Evolutionary conservation across 768 basidiomycete genomes (phyloP), one percentile per base, ranked within the genome.

Genomic region (Agaricus blazei): DNA sequence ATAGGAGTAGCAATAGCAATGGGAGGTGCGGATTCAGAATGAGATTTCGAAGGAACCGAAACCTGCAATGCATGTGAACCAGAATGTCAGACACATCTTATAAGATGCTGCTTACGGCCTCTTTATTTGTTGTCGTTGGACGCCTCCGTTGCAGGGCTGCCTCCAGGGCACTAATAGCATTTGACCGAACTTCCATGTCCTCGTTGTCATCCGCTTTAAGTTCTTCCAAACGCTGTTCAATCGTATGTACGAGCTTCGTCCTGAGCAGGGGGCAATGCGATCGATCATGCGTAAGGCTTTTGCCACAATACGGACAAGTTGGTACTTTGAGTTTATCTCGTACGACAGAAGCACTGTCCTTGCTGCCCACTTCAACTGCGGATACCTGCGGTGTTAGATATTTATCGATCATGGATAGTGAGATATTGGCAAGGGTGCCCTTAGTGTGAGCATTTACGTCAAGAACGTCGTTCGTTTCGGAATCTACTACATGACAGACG

Each of bases 231-330:
- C 81, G 79, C 48, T 66, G 67, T 58, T 68, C 70, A 60, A 85
- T 72, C 7, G 74, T 64, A 7, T 68, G 65, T 0, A 75, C 62
- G 9, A 81, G 78, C 37, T 54, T 54, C 24, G 70, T 71, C 26
- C 68, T 56, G 26, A 85, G 69, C 24, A 75, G 64, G 4, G 80
- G 79, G 63, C 84, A 86, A 43, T 64, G 65, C 48, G 71, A 71
- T n/a, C 75, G 76, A 51, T 72, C 67, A 58, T 86, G 84, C 38
- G 71, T 68, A 6, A 79, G 75, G 3, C 60, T 58, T 44, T 65
- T 65, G 19, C 68, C 65, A 64, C 84, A 85, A 23, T 81, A 67
- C 40, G 75, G 76, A 57, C 83, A 56, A 19, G 42, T 56, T 26
- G 41, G 41, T 7, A 36, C 29, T 26, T 37, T 23, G 41, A 15